These are phyloP conservation scores for Diaporthe ilicicola DNA, from an alignment of 2,329 filamentous ascomycete genomes.

Conservation along the genomic window DNA sequence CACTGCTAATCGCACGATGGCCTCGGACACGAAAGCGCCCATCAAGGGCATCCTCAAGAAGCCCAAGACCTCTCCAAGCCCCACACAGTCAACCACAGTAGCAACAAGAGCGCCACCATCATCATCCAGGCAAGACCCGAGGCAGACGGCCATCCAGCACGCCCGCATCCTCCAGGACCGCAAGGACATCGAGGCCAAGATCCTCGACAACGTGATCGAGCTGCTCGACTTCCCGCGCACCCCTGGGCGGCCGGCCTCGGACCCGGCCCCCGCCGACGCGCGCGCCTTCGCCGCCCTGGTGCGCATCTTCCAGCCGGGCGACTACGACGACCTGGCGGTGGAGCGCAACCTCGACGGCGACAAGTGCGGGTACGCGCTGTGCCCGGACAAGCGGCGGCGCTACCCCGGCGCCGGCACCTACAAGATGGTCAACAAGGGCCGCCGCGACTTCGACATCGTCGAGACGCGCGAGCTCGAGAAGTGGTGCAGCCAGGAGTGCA, in stretches of 20 bases:
- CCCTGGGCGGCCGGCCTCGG: constrained; percentile 51
- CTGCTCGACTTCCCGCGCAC: constrained; percentile 69
- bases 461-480: constrained; percentile 77
- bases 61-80: constrained; percentile 51
- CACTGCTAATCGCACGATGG: constrained; percentile 54
- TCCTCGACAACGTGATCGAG: constrained; percentile 75
- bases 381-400: constrained; percentile 68
- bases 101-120: constrained; percentile 49
- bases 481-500: constrained; percentile 87
- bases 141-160: constrained; percentile 79
- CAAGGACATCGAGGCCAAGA: constrained; percentile 78
- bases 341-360: constrained; percentile 94
- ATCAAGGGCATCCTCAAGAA: constrained; percentile 71
- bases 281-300: constrained; percentile 72
- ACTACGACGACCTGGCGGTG: constrained; percentile 88
- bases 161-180: constrained; percentile 83
- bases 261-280: constrained; percentile 66
- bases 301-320: constrained; percentile 80
- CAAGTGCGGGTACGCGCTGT: constrained; percentile 86
- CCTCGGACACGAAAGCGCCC: constrained; percentile 45
- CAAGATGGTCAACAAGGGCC: constrained; percentile 66
- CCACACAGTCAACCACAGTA: constrained; percentile 37
- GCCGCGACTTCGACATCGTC: constrained; percentile 72
- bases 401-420: constrained; percentile 69
- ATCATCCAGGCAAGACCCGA: constrained; percentile 50